Evolutionary conservation across 805 yeast species (phyloP), one percentile per base, ranked within the genome.

Genomic region (Komagataella mondaviorum): DNA sequence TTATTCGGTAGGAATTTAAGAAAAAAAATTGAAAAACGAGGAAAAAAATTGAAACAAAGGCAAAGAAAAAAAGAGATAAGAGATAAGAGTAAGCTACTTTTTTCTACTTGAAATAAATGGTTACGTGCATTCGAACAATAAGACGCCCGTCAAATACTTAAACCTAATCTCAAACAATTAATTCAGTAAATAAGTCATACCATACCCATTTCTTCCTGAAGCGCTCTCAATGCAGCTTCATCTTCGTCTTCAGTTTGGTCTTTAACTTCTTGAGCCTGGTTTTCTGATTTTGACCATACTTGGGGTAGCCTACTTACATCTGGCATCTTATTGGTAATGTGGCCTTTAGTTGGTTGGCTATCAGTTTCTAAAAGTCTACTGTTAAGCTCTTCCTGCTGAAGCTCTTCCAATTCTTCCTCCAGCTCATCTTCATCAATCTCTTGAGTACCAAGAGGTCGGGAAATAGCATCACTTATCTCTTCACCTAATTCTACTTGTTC

Each of bases 401-500:
- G 72, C 52, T 81, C 85, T 53, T 88, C 95, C 65, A 93, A 78
- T 68, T 93, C 99, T 58, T 90, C 96, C 60, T 90, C 93, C 63
- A 91, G 79, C 67, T 93, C 99, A 60, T 89, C 96, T 62, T 87
- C 96, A 57, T 77, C 82, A 47, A 70, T 60, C 53, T 88, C 96
- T 50, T 75, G 75, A 30, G 39, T 30, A 51, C 95, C 95, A 57
- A 93, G 77, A 5, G 99, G 96, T 69, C 96, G 80, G 49, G 96
- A 85, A 53, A 93, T 89, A 45, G 99, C 98, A 53, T 93, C 96
- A 49, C 95, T 83, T 51, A 93, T 89, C 72, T 93, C 99, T 58
- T 89, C 96, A 46, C 96, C 86, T 60, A 88, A 73, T 61, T 91
- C 96, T 50, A 91, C 95, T 69, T 93, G 98, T 65, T 93, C 99